phyloP scores from a whole-genome alignment of 306 rosid species.

The Medicago ruthenica region DNA sequence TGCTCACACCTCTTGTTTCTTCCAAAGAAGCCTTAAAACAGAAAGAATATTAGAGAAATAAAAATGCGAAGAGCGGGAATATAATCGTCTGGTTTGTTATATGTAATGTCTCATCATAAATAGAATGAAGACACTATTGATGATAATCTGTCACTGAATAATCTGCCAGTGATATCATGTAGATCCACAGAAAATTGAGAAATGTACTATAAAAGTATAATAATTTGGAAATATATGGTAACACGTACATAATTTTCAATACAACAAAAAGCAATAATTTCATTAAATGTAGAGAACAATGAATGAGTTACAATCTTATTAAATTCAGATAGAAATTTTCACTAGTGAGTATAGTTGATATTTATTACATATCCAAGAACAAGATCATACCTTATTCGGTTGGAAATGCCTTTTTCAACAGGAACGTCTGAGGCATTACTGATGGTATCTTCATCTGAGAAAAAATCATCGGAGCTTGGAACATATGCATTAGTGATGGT shows the following conservation, averaged over 20 bases:
- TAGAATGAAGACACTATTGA: neutral
- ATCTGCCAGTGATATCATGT: neutral
- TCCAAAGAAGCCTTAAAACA: neutral
- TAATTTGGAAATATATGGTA: neutral
- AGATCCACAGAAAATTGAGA: neutral
- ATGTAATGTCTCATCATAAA: neutral
- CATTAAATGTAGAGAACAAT: neutral
- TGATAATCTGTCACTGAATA: neutral
- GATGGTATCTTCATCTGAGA: slow-evolving; percentile 39
- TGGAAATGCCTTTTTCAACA: slow-evolving; percentile 36
- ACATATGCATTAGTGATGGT: slow-evolving; percentile 29
- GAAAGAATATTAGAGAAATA: neutral
- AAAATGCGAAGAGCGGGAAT: neutral
- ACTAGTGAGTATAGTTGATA: slow-evolving; percentile 9
- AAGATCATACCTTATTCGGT: slow-evolving; percentile 55
- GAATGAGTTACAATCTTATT: slow-evolving; percentile 14
- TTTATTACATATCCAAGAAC: slow-evolving; percentile 24
- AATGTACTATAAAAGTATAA: neutral
- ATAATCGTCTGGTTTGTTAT: too few species aligned
- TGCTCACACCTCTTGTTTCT: neutral
- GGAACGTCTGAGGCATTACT: slow-evolving; percentile 37
- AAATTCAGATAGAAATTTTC: slow-evolving; percentile 11
- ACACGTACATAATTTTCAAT: neutral
- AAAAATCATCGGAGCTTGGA: slow-evolving; percentile 40
- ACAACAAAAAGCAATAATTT: neutral